Evolutionary conservation across 192 early-diverging fungal genomes (phyloP).

Genomic region (Rhizophagus sp.): DNA sequence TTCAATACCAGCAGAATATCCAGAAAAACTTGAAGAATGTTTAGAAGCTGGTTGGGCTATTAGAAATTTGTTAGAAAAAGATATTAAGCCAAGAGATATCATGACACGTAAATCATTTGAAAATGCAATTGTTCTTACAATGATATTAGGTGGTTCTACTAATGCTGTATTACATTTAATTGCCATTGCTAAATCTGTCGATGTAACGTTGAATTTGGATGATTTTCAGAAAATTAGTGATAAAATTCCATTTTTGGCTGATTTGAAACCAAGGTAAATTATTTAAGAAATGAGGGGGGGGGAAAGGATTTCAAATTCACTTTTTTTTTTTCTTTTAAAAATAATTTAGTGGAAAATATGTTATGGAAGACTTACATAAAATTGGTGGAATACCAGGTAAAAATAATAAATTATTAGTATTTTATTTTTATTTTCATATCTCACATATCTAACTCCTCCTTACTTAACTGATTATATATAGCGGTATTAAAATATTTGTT

Average conservation of each 20-base stretch:
- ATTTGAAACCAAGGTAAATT: constrained; percentile 81
- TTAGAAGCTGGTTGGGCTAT: constrained; percentile 80
- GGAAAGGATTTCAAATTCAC: not conserved
- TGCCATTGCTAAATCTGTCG: constrained; percentile 80
- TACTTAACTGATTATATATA: constrained; percentile 5
- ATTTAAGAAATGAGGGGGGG: too few relatives aligned
- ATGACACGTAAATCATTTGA: constrained; percentile 95
- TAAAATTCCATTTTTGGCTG: constrained; percentile 91
- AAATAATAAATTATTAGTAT: not conserved
- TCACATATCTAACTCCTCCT: not conserved
- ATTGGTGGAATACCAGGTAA: constrained; percentile 89
- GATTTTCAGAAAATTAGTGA: constrained; percentile 95
- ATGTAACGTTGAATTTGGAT: constrained; percentile 81
- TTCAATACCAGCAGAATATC: constrained; percentile 89
- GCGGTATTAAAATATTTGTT: constrained; percentile 93
- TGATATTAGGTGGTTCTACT: constrained; percentile 96
- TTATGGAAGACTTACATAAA: constrained; percentile 94
- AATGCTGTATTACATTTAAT: constrained; percentile 97
- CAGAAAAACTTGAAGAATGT: constrained; percentile 91
- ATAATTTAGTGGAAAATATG: constrained; percentile 82
- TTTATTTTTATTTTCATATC: not conserved
- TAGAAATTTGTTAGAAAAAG: constrained; percentile 83
- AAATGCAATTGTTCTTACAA: constrained; percentile 93
- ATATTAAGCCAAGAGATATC: constrained; percentile 95
- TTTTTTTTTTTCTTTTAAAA: constrained; percentile 2